Conservation (phyloP, 148 eudicot genomes). For the Oxyria digyna region DNA sequence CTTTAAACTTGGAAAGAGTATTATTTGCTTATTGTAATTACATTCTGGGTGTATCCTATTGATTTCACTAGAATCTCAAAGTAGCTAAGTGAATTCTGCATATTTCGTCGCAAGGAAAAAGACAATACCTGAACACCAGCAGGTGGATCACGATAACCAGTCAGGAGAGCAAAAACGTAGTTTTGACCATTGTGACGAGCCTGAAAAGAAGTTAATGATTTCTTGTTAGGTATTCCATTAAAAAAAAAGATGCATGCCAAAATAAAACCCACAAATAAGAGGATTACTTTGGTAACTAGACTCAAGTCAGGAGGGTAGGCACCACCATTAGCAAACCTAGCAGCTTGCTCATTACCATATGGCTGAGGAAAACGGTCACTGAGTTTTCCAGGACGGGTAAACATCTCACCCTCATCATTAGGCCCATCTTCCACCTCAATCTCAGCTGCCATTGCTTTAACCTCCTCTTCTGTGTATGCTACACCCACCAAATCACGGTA, state of each 20-base stretch:
- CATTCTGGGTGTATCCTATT: neutral
- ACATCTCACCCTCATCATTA: slow-evolving; percentile 92
- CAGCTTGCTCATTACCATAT: slow-evolving; percentile 72
- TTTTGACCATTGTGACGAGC: slow-evolving; percentile 90
- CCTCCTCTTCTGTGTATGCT: slow-evolving; percentile 88
- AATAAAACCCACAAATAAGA: slow-evolving; percentile 2
- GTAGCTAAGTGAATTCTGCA: neutral
- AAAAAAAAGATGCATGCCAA: neutral
- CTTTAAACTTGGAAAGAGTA: neutral
- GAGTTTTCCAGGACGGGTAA: slow-evolving; percentile 72
- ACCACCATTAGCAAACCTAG: slow-evolving; percentile 97
- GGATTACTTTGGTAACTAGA: slow-evolving; percentile 74
- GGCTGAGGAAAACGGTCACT: slow-evolving; percentile 81
- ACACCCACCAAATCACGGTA: slow-evolving; percentile 83
- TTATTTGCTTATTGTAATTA: neutral
- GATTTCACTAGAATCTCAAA: neutral
- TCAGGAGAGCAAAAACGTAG: slow-evolving; percentile 67
- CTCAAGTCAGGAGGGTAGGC: slow-evolving; percentile 98
- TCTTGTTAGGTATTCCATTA: neutral
- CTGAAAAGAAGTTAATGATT: slow-evolving; percentile 23
- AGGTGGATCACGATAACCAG: slow-evolving; percentile 89
- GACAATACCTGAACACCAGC: slow-evolving; percentile 58
- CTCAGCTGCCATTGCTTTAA: slow-evolving; percentile 82
- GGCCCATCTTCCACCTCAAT: slow-evolving; percentile 87
- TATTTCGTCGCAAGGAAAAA: neutral